phyloP scores from a whole-genome alignment of 129 eudicot species.

The Dittrichia graveolens region DNA sequence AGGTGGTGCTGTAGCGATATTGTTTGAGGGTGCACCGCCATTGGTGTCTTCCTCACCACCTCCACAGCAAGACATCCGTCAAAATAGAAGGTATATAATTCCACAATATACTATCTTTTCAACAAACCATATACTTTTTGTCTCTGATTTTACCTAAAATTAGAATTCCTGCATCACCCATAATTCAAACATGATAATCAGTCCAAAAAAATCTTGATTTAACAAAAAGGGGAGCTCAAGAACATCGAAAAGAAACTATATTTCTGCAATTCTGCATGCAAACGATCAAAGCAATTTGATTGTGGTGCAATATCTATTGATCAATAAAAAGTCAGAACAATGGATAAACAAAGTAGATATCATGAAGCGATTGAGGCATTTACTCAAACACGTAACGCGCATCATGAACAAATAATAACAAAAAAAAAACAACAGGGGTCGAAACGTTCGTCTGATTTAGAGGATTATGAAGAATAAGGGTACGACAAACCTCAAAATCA shows the following conservation, averaged over 20 bases:
- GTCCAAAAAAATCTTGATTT: conserved; percentile 15
- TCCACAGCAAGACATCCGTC: conserved; percentile 89
- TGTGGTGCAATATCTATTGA: neutral
- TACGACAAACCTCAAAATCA: conserved; percentile 30
- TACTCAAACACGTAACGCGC: conserved; percentile 20
- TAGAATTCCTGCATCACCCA: conserved; percentile 29
- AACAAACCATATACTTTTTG: conserved; percentile 27
- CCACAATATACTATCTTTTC: conserved; percentile 18
- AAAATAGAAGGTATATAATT: conserved; percentile 27
- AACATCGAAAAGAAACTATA: neutral
- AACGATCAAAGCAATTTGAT: neutral
- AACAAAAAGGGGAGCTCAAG: conserved; percentile 7
- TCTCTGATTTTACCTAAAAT: conserved; percentile 9
- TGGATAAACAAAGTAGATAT: neutral
- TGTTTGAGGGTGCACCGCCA: conserved; percentile 62
- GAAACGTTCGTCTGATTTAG: neutral
- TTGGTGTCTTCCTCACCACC: conserved; percentile 75
- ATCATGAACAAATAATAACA: conserved; percentile 5
- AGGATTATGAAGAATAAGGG: conserved; percentile 11
- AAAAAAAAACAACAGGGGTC: conserved; percentile 5
- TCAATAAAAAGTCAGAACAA: neutral
- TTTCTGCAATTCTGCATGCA: neutral
- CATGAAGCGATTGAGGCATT: conserved; percentile 29
- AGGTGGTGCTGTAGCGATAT: conserved; percentile 61
- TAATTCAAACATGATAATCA: conserved; percentile 22